phyloP scores from a whole-genome alignment of 345 rosid species.

The Bruguiera parviflora region DNA sequence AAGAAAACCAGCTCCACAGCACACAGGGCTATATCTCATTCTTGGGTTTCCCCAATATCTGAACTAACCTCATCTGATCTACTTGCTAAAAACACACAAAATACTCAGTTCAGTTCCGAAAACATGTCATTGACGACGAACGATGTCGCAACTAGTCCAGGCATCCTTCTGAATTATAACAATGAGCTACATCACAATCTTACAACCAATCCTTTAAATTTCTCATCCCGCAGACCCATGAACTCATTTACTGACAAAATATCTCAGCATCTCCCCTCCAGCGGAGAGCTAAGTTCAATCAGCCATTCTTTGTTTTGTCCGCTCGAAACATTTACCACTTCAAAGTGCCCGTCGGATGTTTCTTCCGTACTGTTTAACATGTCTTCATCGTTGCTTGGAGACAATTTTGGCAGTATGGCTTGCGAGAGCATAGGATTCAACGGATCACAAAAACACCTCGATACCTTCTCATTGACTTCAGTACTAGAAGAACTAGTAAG shows the following conservation, averaged over 20 bases:
- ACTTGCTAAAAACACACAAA: slow-evolving; percentile 25
- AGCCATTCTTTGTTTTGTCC: slow-evolving; percentile 39
- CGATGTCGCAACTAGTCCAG: slow-evolving; percentile 11
- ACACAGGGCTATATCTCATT: slow-evolving; percentile 67
- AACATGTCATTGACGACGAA: slow-evolving; percentile 23
- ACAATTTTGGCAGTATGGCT: not conserved
- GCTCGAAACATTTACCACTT: slow-evolving; percentile 31
- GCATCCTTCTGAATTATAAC: slow-evolving; percentile 28
- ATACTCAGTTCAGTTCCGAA: slow-evolving; percentile 30
- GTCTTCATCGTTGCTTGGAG: slow-evolving; percentile 33
- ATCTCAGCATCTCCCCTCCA: slow-evolving; percentile 27
- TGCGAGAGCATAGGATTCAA: slow-evolving; percentile 15
- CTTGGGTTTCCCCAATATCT: slow-evolving; percentile 60
- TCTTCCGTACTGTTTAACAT: slow-evolving; percentile 50
- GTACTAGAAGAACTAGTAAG: slow-evolving; percentile 17
- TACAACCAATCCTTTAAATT: slow-evolving; percentile 32
- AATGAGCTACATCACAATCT: slow-evolving; percentile 23
- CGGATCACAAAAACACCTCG: slow-evolving; percentile 27
- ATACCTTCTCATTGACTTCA: slow-evolving; percentile 10
- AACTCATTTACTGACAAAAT: not conserved
- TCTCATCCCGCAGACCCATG: slow-evolving; percentile 34
- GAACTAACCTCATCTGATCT: slow-evolving; percentile 31
- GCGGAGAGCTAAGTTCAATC: slow-evolving; percentile 28
- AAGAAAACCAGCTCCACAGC: slow-evolving; percentile 72
- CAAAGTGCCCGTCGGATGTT: slow-evolving; percentile 31